These are phyloP conservation scores for Alternaria triticimaculans DNA, from an alignment of 2,329 filamentous ascomycete genomes.

Conservation along the genomic window DNA sequence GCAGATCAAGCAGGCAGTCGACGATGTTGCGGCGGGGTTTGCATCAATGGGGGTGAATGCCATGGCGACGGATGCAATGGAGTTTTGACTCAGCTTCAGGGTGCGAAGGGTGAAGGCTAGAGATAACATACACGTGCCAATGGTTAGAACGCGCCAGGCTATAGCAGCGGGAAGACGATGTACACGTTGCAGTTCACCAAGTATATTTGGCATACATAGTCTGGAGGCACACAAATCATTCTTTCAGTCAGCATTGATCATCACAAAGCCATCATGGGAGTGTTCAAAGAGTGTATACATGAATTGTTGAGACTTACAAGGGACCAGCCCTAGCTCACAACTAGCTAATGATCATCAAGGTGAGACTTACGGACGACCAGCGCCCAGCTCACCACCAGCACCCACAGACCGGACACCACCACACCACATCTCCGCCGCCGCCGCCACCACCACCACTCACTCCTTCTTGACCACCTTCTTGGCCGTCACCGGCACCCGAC, in stretches of 20 bases:
- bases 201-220: neutral
- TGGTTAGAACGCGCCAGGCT: accelerated
- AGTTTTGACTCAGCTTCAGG: neutral
- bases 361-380: neutral
- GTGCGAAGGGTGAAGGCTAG: neutral
- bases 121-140: accelerated
- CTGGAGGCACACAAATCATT: neutral
- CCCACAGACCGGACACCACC: neutral
- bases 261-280: neutral
- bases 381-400: neutral
- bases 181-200: accelerated
- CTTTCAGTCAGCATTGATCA: neutral
- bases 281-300: neutral
- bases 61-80: neutral
- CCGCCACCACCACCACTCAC: neutral
- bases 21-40: neutral
- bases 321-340: neutral
- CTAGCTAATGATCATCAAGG: neutral
- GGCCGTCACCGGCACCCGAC: constrained; percentile 24
- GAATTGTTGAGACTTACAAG: neutral
- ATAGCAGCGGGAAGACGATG: neutral
- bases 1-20: neutral
- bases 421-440: neutral
- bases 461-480: constrained; percentile 12
- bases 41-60: neutral